Evolutionary conservation across 2,329 filamentous ascomycete species (phyloP).

Genomic region (Aspergillus candidus): DNA sequence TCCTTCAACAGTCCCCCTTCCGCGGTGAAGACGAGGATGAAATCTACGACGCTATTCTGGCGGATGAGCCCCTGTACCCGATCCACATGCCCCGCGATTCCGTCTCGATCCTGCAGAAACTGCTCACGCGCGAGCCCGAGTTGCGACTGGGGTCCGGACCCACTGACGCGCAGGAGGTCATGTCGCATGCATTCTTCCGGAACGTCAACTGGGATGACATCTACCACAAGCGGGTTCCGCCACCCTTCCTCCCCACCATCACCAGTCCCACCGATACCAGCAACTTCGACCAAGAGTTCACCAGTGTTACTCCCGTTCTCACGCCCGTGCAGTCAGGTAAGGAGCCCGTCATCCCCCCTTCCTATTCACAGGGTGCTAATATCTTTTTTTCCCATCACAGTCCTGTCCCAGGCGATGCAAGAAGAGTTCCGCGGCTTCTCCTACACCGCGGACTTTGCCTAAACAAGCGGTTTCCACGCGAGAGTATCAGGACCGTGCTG

Average conservation of each 20-base stretch:
- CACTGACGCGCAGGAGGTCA: constrained; percentile 95
- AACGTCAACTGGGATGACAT: constrained; percentile 99
- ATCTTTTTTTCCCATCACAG: constrained; percentile 43
- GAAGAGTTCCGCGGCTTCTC: constrained; percentile 99
- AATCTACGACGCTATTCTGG: constrained; percentile 97
- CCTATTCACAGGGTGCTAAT: constrained; percentile 5
- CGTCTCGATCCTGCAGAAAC: constrained; percentile 94
- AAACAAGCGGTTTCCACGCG: constrained; percentile 19
- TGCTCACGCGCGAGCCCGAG: constrained; percentile 91
- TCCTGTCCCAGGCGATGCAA: constrained; percentile 97
- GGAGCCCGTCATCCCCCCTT: constrained; percentile 24
- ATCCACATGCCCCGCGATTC: constrained; percentile 99
- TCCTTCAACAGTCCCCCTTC: constrained; percentile 97
- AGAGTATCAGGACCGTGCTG: no score
- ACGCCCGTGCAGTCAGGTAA: constrained; percentile 95
- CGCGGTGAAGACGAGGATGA: constrained; percentile 98
- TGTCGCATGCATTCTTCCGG: constrained; percentile 97
- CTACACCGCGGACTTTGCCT: constrained; percentile 88
- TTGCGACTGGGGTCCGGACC: constrained; percentile 87
- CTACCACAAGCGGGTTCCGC: constrained; percentile 84
- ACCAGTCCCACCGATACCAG: constrained; percentile 95
- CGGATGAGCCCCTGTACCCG: constrained; percentile 93
- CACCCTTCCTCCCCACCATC: constrained; percentile 85
- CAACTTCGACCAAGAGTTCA: constrained; percentile 98
- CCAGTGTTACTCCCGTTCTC: constrained; percentile 92